Base-by-base conservation (phyloP, 768 basidiomycete genomes). In the Lactifluus subvellereus region DNA sequence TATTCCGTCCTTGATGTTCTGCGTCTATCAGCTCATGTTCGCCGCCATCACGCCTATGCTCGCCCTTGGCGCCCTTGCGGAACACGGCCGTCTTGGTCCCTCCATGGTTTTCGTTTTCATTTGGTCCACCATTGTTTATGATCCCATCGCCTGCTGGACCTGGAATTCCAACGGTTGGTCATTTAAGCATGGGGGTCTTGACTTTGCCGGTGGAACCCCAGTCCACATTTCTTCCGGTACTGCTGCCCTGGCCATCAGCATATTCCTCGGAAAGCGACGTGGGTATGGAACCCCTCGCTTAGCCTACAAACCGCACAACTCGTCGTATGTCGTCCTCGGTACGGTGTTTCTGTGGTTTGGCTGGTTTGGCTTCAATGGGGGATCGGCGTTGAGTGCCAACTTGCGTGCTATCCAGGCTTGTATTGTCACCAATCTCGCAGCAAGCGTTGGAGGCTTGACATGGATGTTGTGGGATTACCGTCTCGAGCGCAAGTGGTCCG, bases 381-480 rank as follows among this genome's bases (percentile, higher is more conserved):
- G 96, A 27, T 88, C 86, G 14, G 94, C 94, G 9, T 82, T 98
- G 66, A 82, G 86, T 27, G 94, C 94, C 43, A 96, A 94, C 74
- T 77, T 95, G 64, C 84, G 92, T 67, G 95, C 94, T 6, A 83
- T 87, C 13, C 81, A 90, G 72, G 94, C 96, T 2, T 91, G 92
- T 76, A 88, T 95, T 67, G 88, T 94, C 67, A 98, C 96, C 61
- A 98, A 98, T 74, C 76, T 98, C 59, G 90, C 94, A 2, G 96
- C 93, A 1, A 83, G 83, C 54, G 87, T 92, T n/a, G 94, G 88
- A 45, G 93, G 91, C 4, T 65, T 95, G 61, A 89, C 89, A 4
- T 96, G 93, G 92, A 94, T 95, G 91, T 74, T 94, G 57, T 90
- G 85, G 91, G 95, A 98, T 78, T 98, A 85, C 75, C 86, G 95